Evolutionary conservation across 2,329 filamentous ascomycete species (phyloP).

Genomic region (Fusarium falciforme): DNA sequence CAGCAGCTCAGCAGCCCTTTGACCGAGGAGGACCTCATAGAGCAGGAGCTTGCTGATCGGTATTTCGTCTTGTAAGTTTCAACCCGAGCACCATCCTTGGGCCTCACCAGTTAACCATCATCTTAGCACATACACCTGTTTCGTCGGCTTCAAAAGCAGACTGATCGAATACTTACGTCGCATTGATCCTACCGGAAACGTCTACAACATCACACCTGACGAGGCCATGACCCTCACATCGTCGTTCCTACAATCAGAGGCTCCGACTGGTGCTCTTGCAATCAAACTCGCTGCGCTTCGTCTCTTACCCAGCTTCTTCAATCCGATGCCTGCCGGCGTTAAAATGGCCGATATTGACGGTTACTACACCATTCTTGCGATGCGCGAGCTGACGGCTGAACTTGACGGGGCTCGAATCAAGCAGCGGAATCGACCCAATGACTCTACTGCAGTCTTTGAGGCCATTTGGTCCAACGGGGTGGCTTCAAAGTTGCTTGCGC

Average conservation of each 20-base stretch:
- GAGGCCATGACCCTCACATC: not conserved
- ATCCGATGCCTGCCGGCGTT: not conserved
- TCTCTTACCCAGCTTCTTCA: not conserved
- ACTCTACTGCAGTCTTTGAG: not conserved
- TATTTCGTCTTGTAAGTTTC: not conserved
- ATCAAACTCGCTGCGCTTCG: not conserved
- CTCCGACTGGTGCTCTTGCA: not conserved
- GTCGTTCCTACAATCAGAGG: not conserved
- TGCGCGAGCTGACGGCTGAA: not conserved
- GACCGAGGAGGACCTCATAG: not conserved
- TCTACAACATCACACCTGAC: not conserved
- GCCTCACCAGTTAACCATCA: not conserved
- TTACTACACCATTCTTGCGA: not conserved
- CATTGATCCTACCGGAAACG: not conserved
- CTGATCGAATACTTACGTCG: not conserved
- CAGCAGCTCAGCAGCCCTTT: not conserved
- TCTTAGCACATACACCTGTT: not conserved
- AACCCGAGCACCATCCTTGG: not conserved
- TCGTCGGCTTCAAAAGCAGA: not conserved
- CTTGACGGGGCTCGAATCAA: not conserved
- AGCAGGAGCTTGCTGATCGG: not conserved
- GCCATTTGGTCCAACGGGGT: not conserved
- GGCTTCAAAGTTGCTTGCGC: not conserved
- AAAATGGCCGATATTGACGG: not conserved
- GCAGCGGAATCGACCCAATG: not conserved